Base-by-base conservation (phyloP, 306 rosid genomes). In the Oxytropis ochrocephala region DNA sequence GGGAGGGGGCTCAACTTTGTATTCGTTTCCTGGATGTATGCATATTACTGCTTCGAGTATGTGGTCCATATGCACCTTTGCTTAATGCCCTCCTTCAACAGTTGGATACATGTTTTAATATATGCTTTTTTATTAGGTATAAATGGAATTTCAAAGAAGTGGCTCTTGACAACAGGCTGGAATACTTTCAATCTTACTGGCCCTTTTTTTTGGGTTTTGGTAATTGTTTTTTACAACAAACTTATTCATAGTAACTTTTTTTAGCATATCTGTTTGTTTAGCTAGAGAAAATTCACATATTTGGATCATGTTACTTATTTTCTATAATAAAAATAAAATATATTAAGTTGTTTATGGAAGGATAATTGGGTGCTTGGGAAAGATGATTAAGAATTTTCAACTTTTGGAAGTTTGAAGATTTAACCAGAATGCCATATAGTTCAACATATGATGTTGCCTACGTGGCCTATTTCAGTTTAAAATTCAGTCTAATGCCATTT, bases 161-260 rank as follows among this genome's bases (percentile, higher is more conserved):
- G 60, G 55, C 88, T 69, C 87, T 93, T 73, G 94, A 85, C 75
- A 87, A 70, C 70, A 84, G 96, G 89, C 81, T 93, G 75, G 85
- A 83, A 69, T 86, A 83, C 78, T 93, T 93, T 73, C 85, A 94
- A 81, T 90, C 98, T 67, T 78, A 84, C 82, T 88, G 98, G 97
- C 89, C 94, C 13, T 94, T 88, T 81, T 94, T 94, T 75, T 90
- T 92, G 69, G 98, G 98, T 66, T 94, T 94, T 77, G 98, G 98
- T 93, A 82, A 56, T 24, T 11, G 9, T 52, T 69, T 55, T 60
- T 21, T 1, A 4, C 5, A 27, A 75, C 33, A 17, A 73, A 44
- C 21, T 60, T 51, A 76, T 70, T 57, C 38, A 12, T 21, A 18
- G 63, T 6, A 66, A 29, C 58, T 77, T 58, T 62, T 48, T 56